Evolutionary conservation across 2,329 filamentous ascomycete species (phyloP).

Genomic region (Aspergillus eucalypticola): DNA sequence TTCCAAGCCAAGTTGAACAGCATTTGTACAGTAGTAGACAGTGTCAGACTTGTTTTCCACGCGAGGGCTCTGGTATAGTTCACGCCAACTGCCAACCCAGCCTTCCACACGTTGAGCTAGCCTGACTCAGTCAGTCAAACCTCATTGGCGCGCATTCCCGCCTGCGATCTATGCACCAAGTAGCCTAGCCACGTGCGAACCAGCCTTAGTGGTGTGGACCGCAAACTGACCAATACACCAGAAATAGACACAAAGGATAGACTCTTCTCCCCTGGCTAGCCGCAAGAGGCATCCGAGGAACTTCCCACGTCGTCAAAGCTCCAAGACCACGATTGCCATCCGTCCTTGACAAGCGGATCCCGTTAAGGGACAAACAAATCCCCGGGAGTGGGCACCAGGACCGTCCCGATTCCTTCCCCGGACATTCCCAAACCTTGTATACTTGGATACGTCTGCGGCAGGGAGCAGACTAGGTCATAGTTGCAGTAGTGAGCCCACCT

Average conservation of each 20-base stretch:
- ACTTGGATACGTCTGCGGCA: background rate
- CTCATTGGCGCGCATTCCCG: background rate
- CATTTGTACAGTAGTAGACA: too few relatives aligned
- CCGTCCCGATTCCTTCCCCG: background rate
- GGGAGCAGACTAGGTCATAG: background rate
- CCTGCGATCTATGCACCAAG: background rate
- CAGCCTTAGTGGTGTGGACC: background rate
- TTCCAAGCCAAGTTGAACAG: too few relatives aligned
- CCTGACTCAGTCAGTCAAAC: background rate
- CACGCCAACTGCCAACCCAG: background rate
- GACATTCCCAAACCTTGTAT: background rate
- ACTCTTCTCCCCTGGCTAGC: background rate
- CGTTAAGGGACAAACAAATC: background rate
- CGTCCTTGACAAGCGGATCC: background rate
- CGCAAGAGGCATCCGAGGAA: background rate
- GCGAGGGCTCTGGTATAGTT: too few relatives aligned
- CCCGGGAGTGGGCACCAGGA: background rate
- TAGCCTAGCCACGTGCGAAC: background rate
- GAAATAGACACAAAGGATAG: background rate
- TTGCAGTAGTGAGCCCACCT: background rate
- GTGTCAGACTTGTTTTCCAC: too few relatives aligned
- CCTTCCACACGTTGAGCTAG: background rate
- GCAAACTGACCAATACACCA: background rate
- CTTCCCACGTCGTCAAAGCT: too few relatives aligned
- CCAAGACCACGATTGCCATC: background rate